Conservation (phyloP, 164 flowering plant genomes). For the Echeveria elegans region DNA sequence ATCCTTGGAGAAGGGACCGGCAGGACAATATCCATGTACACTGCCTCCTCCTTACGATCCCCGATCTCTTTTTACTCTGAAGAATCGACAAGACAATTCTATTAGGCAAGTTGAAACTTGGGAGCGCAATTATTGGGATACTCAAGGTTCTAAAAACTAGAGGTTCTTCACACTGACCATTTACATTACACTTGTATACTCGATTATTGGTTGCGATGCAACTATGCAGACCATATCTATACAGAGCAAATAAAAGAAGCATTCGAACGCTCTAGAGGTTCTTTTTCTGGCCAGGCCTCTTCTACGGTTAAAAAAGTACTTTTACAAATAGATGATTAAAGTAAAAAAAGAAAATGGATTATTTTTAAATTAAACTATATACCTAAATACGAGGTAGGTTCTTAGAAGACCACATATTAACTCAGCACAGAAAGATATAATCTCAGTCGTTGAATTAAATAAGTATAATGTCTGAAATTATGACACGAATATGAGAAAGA, state of each 20-base stretch:
- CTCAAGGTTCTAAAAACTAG: not conserved
- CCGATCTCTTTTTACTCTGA: not conserved
- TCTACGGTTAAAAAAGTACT: not conserved
- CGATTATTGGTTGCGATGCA: not conserved
- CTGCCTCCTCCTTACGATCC: slow-evolving; percentile 12
- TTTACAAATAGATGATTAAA: no score
- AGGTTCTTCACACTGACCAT: not conserved
- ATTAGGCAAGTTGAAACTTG: slow-evolving; percentile 11
- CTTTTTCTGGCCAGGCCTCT: not conserved
- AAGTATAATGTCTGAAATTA: no score
- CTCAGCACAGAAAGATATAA: no score
- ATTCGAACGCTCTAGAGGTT: not conserved
- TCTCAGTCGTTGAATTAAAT: no score
- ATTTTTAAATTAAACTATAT: no score
- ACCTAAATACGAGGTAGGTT: no score
- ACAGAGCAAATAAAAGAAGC: not conserved
- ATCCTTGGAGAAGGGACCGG: slow-evolving; percentile 14
- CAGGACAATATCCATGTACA: slow-evolving; percentile 8
- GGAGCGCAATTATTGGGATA: slow-evolving; percentile 8
- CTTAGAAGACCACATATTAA: no score
- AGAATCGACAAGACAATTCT: slow-evolving; percentile 5
- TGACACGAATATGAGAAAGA: no score
- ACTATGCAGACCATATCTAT: not conserved
- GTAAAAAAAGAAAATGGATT: no score
- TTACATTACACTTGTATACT: not conserved